A percentile compares a stretch with the other conserved stretches of the same genome.
Evolutionary conservation across 371 early-diverging fungal species (phyloP).

Genomic region (Actinomortierella ambigua): DNA sequence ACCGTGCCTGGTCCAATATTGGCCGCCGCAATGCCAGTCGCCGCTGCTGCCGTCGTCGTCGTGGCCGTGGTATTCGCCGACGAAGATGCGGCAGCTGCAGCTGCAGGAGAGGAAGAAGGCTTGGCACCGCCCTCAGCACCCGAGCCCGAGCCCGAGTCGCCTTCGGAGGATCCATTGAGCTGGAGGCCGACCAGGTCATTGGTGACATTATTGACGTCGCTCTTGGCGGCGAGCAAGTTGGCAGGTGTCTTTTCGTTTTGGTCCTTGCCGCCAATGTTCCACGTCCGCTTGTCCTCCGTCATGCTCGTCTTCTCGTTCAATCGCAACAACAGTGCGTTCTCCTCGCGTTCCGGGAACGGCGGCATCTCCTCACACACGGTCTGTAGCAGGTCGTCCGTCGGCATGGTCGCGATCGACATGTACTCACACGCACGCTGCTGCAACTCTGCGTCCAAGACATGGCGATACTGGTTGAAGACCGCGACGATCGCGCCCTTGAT

Average conservation of each 20-base stretch:
- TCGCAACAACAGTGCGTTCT: conserved; percentile 83
- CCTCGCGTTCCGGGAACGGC: conserved; percentile 93
- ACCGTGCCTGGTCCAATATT: background rate
- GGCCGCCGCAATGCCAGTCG: conserved; percentile 9
- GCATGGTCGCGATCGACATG: conserved; percentile 80
- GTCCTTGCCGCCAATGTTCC: conserved; percentile 93
- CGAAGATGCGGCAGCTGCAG: conserved; percentile 1
- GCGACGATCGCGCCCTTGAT: conserved; percentile 86
- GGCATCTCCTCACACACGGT: conserved; percentile 97
- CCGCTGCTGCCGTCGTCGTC: conserved; percentile 6
- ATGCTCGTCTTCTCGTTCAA: conserved; percentile 84
- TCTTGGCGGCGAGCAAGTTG: conserved; percentile 43
- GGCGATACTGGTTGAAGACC: conserved; percentile 85
- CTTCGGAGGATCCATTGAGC: too few species aligned
- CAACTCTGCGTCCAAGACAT: conserved; percentile 91
- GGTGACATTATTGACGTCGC: conserved; percentile 2
- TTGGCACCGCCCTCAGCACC: conserved; percentile 1
- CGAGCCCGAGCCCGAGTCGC: conserved; percentile 7
- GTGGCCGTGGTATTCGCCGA: background rate
- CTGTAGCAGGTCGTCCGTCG: conserved; percentile 87
- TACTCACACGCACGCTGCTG: conserved; percentile 98
- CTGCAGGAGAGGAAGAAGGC: conserved; percentile 2
- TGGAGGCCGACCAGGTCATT: background rate
- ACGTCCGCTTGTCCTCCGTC: conserved; percentile 94
- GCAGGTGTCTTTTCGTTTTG: conserved; percentile 64